Conservation (phyloP, 129 eudicot genomes). For the Smallanthus sonchifolius region DNA sequence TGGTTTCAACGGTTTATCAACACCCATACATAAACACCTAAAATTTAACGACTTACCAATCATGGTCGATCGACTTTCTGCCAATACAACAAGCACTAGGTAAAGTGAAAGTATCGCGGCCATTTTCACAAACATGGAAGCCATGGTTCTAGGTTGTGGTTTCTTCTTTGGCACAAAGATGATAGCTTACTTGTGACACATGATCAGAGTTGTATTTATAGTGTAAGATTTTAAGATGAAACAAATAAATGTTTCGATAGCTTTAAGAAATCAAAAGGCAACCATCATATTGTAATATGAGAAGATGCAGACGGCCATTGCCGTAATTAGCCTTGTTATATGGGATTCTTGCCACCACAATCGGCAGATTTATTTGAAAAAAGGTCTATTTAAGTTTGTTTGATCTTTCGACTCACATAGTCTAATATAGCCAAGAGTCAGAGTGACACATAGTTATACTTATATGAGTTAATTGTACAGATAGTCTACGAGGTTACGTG, state of each 20-base stretch:
- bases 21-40: no score
- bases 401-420: background rate
- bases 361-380: background rate
- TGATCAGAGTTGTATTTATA: slow-evolving; percentile 16
- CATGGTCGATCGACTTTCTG: slow-evolving; percentile 16
- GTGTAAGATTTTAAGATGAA: background rate
- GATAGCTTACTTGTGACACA: slow-evolving; percentile 6
- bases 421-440: no score
- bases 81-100: slow-evolving; percentile 12
- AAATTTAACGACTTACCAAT: background rate
- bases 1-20: background rate
- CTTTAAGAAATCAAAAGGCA: background rate
- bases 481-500: no score
- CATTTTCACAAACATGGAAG: slow-evolving; percentile 20
- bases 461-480: no score
- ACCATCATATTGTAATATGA: background rate
- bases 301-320: background rate
- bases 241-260: background rate
- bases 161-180: background rate
- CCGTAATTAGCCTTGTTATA: background rate
- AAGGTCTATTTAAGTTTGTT: background rate
- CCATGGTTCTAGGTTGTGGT: slow-evolving; percentile 14
- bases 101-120: slow-evolving; percentile 3
- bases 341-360: background rate
- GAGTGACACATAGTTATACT: no score